Evolutionary conservation across 1,284 basidiomycete species (phyloP).

Genomic region (Leccinum pachyderme): DNA sequence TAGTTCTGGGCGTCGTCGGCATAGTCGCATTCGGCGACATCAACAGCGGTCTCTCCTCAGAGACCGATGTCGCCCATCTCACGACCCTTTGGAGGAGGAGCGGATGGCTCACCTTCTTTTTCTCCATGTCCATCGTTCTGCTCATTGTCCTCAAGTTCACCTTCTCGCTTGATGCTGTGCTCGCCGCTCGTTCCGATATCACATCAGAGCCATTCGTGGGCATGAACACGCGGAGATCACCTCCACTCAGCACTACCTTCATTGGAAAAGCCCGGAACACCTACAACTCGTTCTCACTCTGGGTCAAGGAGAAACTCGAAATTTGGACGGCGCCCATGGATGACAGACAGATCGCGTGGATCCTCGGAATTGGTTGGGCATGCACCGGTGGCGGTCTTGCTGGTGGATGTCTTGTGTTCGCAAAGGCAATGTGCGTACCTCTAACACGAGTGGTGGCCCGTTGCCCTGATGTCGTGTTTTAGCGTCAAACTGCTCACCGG

Average conservation of each 20-base stretch:
- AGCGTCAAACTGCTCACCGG: slow-evolving; percentile 79
- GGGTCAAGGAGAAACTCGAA: slow-evolving; percentile 66
- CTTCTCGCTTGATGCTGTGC: slow-evolving; percentile 63
- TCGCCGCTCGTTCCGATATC: slow-evolving; percentile 64
- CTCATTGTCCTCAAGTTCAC: slow-evolving; percentile 63
- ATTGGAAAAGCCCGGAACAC: slow-evolving; percentile 32
- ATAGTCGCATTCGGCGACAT: slow-evolving; percentile 86
- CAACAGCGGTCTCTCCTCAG: slow-evolving; percentile 68
- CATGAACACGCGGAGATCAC: slow-evolving; percentile 35
- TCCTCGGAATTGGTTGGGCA: slow-evolving; percentile 89
- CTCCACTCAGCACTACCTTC: slow-evolving; percentile 26
- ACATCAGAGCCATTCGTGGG: slow-evolving; percentile 53
- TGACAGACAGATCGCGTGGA: slow-evolving; percentile 83
- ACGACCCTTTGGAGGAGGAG: slow-evolving; percentile 79
- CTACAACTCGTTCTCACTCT: slow-evolving; percentile 50
- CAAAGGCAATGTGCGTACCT: slow-evolving; percentile 75
- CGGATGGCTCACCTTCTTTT: slow-evolving; percentile 88
- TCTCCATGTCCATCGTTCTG: slow-evolving; percentile 72
- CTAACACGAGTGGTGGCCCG: slow-evolving; percentile 6
- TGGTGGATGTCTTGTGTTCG: slow-evolving; percentile 87
- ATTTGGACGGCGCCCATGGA: slow-evolving; percentile 74
- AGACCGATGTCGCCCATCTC: slow-evolving; percentile 70
- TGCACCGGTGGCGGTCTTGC: slow-evolving; percentile 87
- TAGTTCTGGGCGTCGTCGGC: slow-evolving; percentile 80
- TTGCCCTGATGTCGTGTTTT: slow-evolving; percentile 5